phyloP scores from a whole-genome alignment of 345 rosid genomes.

The Populus nigra region DNA sequence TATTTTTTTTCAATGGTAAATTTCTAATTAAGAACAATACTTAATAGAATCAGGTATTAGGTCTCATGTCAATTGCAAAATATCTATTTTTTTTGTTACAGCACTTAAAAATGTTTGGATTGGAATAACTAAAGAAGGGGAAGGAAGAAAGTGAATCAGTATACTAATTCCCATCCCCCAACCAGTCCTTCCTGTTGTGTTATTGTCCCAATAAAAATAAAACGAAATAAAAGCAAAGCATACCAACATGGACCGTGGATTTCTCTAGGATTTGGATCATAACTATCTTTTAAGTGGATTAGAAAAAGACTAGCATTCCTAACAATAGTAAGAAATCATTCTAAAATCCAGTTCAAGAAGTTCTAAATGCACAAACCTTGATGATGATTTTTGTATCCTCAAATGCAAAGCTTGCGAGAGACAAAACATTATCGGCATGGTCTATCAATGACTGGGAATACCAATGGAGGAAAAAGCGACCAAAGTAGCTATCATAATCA shows the following conservation, averaged over 20 bases:
- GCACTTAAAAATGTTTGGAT: neutral
- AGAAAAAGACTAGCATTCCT: too few relatives aligned
- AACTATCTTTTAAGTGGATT: too few relatives aligned
- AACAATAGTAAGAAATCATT: too few relatives aligned
- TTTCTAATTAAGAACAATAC: too few relatives aligned
- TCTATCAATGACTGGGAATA: slow-evolving; percentile 64
- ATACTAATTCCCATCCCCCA: slow-evolving; percentile 9
- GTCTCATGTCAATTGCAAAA: neutral
- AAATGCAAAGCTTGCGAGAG: slow-evolving; percentile 76
- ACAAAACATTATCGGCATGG: slow-evolving; percentile 80
- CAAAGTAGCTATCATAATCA: slow-evolving; percentile 90
- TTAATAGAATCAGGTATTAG: too few relatives aligned
- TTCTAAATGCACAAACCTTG: slow-evolving; percentile 46
- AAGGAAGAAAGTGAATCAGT: neutral
- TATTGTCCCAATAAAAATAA: neutral
- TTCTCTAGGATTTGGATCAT: too few relatives aligned
- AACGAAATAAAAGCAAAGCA: too few relatives aligned
- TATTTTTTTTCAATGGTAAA: too few relatives aligned
- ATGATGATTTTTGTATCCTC: slow-evolving; percentile 72
- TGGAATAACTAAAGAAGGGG: neutral
- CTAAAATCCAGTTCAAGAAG: too few relatives aligned
- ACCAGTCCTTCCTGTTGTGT: neutral
- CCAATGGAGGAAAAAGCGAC: slow-evolving; percentile 93
- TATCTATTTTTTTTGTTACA: neutral
- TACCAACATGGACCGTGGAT: too few relatives aligned